Conservation (phyloP, 73 alveolate species). For the Paraurostyla sp. region DNA sequence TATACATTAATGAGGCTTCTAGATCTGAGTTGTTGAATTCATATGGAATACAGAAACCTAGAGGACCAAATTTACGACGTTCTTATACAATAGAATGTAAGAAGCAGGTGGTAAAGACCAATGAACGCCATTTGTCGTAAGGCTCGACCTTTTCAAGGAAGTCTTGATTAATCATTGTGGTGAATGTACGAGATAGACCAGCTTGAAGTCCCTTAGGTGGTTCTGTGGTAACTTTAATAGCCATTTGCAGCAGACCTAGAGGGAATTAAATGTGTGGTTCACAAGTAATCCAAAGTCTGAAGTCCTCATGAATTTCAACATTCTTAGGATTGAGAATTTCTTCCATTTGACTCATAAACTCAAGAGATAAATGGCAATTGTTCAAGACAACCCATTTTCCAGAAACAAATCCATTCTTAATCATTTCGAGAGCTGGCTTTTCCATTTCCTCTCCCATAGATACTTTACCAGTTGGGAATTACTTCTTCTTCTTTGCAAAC, state of each 20-base stretch:
- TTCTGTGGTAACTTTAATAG: constrained; percentile 99
- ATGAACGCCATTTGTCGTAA: constrained; percentile 98
- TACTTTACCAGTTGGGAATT: constrained; percentile 98
- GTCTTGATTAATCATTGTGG: constrained; percentile 97
- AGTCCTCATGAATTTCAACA: constrained; percentile 97
- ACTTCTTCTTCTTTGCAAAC: constrained; percentile 99
- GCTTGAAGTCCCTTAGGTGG: constrained; percentile 99
- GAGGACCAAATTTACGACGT: constrained; percentile 99
- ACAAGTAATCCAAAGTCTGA: constrained; percentile 99
- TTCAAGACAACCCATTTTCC: constrained; percentile 99
- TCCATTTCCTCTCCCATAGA: constrained; percentile 99
- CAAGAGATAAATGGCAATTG: constrained; percentile 99
- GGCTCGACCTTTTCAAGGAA: constrained; percentile 97
- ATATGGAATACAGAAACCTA: constrained; percentile 99
- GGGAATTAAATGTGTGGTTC: constrained; percentile 99
- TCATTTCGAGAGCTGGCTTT: constrained; percentile 95
- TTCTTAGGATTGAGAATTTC: constrained; percentile 96
- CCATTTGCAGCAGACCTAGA: constrained; percentile 99
- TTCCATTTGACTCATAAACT: constrained; percentile 97
- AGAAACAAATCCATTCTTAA: constrained; percentile 94
- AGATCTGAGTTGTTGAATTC: constrained; percentile 99
- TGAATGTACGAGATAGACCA: constrained; percentile 99
- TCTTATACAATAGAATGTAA: constrained; percentile 98
- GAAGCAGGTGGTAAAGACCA: constrained; percentile 98
- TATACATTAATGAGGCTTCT: constrained; percentile 98